Evolutionary conservation across 345 rosid genomes (phyloP).

Genomic region (Combretum micranthum): DNA sequence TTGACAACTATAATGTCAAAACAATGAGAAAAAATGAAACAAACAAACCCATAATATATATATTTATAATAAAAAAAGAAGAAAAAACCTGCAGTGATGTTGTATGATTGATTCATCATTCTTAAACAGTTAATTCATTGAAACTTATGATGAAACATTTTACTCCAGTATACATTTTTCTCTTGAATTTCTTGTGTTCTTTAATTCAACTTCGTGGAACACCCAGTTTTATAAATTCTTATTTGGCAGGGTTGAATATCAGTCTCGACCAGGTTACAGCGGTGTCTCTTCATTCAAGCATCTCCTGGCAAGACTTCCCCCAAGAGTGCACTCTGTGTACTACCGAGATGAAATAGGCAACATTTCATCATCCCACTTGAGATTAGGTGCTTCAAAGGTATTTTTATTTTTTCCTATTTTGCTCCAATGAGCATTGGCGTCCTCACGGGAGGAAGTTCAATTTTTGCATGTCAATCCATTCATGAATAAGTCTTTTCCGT

Average conservation of each 20-base stretch:
- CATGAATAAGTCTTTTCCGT: too few species aligned
- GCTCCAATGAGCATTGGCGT: neutral
- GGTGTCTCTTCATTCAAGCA: slow-evolving; percentile 78
- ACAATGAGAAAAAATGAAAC: too few species aligned
- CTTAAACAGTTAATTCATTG: too few species aligned
- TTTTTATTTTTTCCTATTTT: neutral
- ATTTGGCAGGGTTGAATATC: slow-evolving; percentile 90
- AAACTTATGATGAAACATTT: too few species aligned
- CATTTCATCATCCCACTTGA: slow-evolving; percentile 84
- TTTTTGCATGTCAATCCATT: too few species aligned
- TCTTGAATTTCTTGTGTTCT: too few species aligned
- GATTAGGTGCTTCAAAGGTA: slow-evolving; percentile 34
- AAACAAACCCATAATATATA: too few species aligned
- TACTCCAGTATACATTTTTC: too few species aligned
- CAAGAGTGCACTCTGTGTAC: slow-evolving; percentile 92
- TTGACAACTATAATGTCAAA: too few species aligned
- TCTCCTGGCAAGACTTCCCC: slow-evolving; percentile 82
- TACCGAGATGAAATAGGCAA: slow-evolving; percentile 92
- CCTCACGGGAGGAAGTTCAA: neutral
- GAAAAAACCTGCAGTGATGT: too few species aligned
- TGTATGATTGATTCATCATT: too few species aligned
- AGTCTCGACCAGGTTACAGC: slow-evolving; percentile 47
- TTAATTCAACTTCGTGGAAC: neutral
- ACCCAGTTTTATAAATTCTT: slow-evolving; percentile 12
- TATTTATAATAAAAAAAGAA: too few species aligned